A percentile compares a stretch with the other conserved stretches of the same genome.
Evolutionary conservation across 78 protist genomes (phyloP).

Genomic region (slime mould (Dictyostelium discoideum)): DNA sequence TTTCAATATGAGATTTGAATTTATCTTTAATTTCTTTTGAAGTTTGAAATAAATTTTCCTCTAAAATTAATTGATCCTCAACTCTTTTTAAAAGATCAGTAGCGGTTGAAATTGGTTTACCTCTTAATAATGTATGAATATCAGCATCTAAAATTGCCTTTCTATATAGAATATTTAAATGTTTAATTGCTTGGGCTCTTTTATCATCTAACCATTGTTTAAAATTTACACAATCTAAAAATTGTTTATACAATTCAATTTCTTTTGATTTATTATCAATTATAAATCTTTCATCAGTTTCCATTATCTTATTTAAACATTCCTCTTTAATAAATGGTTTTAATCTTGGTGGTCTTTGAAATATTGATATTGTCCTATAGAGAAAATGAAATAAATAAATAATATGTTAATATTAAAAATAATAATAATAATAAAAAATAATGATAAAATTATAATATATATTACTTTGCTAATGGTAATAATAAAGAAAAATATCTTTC

Average conservation of each 20-base stretch:
- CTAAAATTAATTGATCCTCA: slow-evolving; percentile 73
- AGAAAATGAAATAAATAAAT: background rate
- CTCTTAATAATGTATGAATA: slow-evolving; percentile 19
- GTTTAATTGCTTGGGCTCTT: slow-evolving; percentile 54
- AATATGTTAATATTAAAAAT: background rate
- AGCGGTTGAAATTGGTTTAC: slow-evolving; percentile 36
- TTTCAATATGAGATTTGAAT: slow-evolving; percentile 39
- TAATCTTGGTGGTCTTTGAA: slow-evolving; percentile 77
- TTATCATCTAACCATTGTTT: slow-evolving; percentile 76
- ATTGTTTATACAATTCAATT: slow-evolving; percentile 67
- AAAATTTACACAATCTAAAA: slow-evolving; percentile 65
- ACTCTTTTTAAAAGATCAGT: slow-evolving; percentile 46
- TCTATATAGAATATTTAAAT: slow-evolving; percentile 46
- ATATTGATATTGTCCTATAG: slow-evolving; percentile 67
- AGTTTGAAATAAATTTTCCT: slow-evolving; percentile 64
- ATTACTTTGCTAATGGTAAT: slow-evolving; percentile 74
- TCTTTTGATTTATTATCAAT: slow-evolving; percentile 53
- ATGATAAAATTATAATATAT: background rate
- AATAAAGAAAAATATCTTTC: slow-evolving; percentile 84
- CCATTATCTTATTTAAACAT: slow-evolving; percentile 19
- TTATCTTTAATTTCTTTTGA: slow-evolving; percentile 59
- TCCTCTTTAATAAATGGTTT: slow-evolving; percentile 39
- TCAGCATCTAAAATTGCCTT: slow-evolving; percentile 66
- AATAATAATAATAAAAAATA: background rate
- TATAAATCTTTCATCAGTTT: slow-evolving; percentile 28